Conservation (phyloP, 768 basidiomycete genomes). For the Auriscalpium orientale region DNA sequence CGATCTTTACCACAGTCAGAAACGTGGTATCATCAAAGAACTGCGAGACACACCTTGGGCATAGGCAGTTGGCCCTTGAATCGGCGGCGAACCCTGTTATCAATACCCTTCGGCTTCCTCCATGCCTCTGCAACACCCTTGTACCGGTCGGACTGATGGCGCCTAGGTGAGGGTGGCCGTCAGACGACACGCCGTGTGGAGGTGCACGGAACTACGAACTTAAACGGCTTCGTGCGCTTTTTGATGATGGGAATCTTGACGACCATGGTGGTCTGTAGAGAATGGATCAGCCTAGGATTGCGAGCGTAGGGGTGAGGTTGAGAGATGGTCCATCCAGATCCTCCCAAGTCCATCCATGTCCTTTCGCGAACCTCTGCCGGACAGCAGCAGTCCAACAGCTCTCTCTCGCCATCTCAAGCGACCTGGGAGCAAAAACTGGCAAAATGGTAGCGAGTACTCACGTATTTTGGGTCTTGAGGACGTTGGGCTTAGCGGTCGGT, state of each 20-base stretch:
- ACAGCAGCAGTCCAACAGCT: not conserved
- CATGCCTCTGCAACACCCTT: constrained; percentile 95
- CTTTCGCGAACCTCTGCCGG: too few species aligned
- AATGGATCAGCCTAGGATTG: constrained; percentile 4
- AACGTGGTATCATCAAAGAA: not conserved
- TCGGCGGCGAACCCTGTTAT: constrained; percentile 92
- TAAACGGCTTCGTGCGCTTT: constrained; percentile 97
- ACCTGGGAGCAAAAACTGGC: constrained; percentile 11
- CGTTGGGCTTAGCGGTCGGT: constrained; percentile 13
- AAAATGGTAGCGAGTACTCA: constrained; percentile 34
- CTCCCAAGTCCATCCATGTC: not conserved
- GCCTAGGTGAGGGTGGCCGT: constrained; percentile 37
- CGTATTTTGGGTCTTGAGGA: constrained; percentile 45
- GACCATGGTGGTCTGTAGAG: constrained; percentile 11
- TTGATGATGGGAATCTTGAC: constrained; percentile 73
- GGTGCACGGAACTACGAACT: constrained; percentile 43
- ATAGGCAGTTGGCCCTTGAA: constrained; percentile 95
- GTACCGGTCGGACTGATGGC: constrained; percentile 99
- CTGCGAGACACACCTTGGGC: constrained; percentile 69
- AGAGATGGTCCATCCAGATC: constrained; percentile 16
- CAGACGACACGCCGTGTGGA: not conserved
- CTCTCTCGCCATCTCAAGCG: not conserved
- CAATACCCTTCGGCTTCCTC: constrained; percentile 99
- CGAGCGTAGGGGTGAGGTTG: not conserved
- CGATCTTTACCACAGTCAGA: constrained; percentile 39